Evolutionary conservation across 2,329 filamentous ascomycete genomes (phyloP), one percentile per base, ranked within the genome.

Genomic region (Ophiostoma australiae): DNA sequence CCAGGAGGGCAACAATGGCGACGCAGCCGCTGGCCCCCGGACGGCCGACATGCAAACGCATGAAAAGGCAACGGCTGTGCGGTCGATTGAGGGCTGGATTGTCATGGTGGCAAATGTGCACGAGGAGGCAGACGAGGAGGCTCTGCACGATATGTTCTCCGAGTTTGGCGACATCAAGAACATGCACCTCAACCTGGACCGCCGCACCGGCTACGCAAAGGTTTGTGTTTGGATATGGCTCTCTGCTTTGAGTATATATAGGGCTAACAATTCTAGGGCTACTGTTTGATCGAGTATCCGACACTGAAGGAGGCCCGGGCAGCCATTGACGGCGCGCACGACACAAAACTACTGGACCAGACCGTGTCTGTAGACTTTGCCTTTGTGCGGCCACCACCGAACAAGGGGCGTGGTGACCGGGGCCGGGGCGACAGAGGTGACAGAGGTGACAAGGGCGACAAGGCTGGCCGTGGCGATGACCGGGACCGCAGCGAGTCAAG

Each of bases 101-200:
- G 84, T 95, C 77, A 89, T 93, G 74, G 91, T 92, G 75, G 94
- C 91, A 69, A 95, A 95, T 77, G 90, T 95, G 44, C 92, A 95
- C 82, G 92, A 95, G 78, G 92, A 95, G 80, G 91, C 92, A 68
- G 91, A 90, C 76, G 92, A 95, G 81, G 92, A 95, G 82, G 89
- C 91, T 66, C 80, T 95, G 71, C 90, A 91, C 77, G 92, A 95
- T 79, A 85, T 89, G 79, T 95, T 95, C 79, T 90, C 88, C 77
- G 92, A 95, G 76, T 95, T 86, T 77, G 92, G 92, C 76, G 91
- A 94, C 81, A 92, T 95, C 77, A 93, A 93, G 85, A 95, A 95
- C 78, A 79, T 94, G 78, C 92, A 95, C 77, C 81, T 95, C 78
- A 95, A 95, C 78, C 82, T 95, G 73, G 92, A 95, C 78, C 85